These are phyloP conservation scores for Stentor roeselii DNA, from an alignment of 73 alveolate genomes.

Conservation along the genomic window DNA sequence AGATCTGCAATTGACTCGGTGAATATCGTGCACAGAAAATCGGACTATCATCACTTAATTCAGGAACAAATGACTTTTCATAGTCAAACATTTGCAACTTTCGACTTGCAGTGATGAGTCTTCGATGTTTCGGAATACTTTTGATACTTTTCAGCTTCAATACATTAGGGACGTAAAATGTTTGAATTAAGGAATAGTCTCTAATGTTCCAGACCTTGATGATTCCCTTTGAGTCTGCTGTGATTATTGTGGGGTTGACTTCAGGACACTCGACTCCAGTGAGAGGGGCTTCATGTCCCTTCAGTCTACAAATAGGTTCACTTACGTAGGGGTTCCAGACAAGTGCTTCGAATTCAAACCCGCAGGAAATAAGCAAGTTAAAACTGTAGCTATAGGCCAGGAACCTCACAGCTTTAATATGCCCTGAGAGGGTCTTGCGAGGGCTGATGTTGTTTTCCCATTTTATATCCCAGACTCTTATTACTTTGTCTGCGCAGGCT, in stretches of 20 bases:
- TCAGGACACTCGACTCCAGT: conserved; percentile 74
- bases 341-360: conserved; percentile 60
- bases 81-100: conserved; percentile 61
- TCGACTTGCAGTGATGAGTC: conserved; percentile 62
- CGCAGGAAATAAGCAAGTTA: conserved; percentile 40
- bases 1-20: conserved; percentile 54
- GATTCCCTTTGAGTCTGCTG: conserved; percentile 71
- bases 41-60: conserved; percentile 61
- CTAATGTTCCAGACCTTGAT: conserved; percentile 69
- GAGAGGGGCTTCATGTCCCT: conserved; percentile 69
- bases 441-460: conserved; percentile 39
- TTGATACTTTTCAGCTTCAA: conserved; percentile 54
- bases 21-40: conserved; percentile 61
- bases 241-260: conserved; percentile 54
- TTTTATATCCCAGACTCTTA: conserved; percentile 65
- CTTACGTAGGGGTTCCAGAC: conserved; percentile 73
- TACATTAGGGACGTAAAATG: conserved; percentile 62
- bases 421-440: conserved; percentile 54
- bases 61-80: conserved; percentile 69
- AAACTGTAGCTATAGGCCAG: conserved; percentile 65
- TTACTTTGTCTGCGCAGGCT: conserved; percentile 57
- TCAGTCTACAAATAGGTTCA: conserved; percentile 51
- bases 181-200: conserved; percentile 63
- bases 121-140: conserved; percentile 65
- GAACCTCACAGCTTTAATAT: conserved; percentile 67